Evolutionary conservation across 1,284 basidiomycete species (phyloP), one percentile per base, ranked within the genome.

Genomic region (Fistulina hepatica): DNA sequence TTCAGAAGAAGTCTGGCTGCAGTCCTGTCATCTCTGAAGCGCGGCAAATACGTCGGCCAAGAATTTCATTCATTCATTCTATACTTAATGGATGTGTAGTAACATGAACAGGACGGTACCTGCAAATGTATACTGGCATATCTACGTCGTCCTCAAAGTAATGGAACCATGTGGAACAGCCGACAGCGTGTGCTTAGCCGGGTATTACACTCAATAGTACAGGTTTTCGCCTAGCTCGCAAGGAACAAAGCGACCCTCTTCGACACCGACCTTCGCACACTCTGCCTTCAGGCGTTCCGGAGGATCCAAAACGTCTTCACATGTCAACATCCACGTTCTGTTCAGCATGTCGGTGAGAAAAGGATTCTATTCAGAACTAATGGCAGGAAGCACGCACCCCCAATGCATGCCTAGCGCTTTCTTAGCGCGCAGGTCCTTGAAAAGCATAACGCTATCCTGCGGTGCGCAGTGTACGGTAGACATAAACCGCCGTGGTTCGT

Each of bases 401-500:
- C 78, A 82, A 54, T 82, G 79, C 65, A 82, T 82, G 2, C 70
- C 77, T 3, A 82, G 46, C 0, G 71, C 78, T 47, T 64, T 68
- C 55, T 67, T 65, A 5, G 70, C 67, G 43, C 59, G 56, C 26
- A 81, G 60, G 44, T 82, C 79, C 45, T 67, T 57, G 61, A 80
- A 81, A 6, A 84, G 63, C 16, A 67, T 54, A 5, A 81, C 80
- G 23, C 75, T 68, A 49, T 81, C 78, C 24, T 68, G 63, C 3
- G 78, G 78, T 3, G 69, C 65, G 35, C 65, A 69, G 52, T 82
- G 78, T 13, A 79, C 58, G 5, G 67, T 61, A 4, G 69, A 73
- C 64, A 76, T 73, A 51, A 71, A 66, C 15, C 52, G 46, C 20
- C 78, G 60, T 3, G 80, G 78, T 9, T 57, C 48, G 52, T 82